phyloP scores from a whole-genome alignment of 371 early-diverging fungal species.

The Gilbertella persicaria region DNA sequence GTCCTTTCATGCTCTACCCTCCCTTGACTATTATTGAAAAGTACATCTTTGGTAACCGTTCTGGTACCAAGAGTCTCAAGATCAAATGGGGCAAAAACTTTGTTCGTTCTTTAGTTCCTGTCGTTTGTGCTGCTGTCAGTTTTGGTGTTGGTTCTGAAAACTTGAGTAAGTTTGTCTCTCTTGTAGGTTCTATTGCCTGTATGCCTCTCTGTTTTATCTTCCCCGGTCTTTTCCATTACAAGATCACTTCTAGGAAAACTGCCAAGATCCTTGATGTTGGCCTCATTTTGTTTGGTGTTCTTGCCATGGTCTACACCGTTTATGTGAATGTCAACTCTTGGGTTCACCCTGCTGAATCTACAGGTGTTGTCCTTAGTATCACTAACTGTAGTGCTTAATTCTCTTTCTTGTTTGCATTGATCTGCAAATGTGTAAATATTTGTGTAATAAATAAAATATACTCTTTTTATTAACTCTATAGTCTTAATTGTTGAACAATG shows the following conservation, averaged over 20 bases:
- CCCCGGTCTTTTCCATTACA: slow-evolving; percentile 67
- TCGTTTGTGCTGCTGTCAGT: slow-evolving; percentile 59
- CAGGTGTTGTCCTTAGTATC: not conserved
- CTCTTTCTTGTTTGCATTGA: not conserved
- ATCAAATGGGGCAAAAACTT: slow-evolving; percentile 73
- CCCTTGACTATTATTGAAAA: slow-evolving; percentile 71
- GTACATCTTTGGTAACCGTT: slow-evolving; percentile 39
- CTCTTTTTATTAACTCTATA: too few species aligned
- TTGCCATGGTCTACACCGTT: slow-evolving; percentile 47
- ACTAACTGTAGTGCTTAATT: not conserved
- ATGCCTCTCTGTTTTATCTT: slow-evolving; percentile 48
- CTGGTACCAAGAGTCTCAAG: slow-evolving; percentile 29
- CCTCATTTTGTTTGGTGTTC: slow-evolving; percentile 55
- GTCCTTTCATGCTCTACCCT: slow-evolving; percentile 81
- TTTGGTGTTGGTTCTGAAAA: slow-evolving; percentile 63
- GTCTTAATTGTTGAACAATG: too few species aligned
- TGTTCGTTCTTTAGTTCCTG: slow-evolving; percentile 53
- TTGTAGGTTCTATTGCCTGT: slow-evolving; percentile 50
- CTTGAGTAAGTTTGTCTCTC: slow-evolving; percentile 73
- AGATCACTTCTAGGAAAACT: slow-evolving; percentile 37
- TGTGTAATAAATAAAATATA: too few species aligned
- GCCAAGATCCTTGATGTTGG: slow-evolving; percentile 38
- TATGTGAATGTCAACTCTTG: slow-evolving; percentile 41
- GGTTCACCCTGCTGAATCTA: slow-evolving; percentile 25
- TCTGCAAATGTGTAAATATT: not conserved